Percentiles rank a stretch among this genome's conserved stretches.
phyloP scores from a whole-genome alignment of 352 stramenopile species.

The Pythium plurisporium region DNA sequence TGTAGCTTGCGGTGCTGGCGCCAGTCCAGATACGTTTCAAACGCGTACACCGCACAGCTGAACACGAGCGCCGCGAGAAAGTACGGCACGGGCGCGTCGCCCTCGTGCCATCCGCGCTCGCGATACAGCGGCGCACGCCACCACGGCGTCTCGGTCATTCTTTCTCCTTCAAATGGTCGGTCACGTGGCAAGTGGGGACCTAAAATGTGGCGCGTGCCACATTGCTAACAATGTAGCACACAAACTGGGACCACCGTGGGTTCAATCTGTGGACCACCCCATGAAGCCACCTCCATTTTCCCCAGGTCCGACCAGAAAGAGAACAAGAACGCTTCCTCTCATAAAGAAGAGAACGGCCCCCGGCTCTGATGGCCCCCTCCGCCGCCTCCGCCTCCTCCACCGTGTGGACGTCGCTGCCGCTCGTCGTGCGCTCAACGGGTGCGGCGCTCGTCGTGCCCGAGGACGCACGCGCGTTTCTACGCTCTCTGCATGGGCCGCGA shows the following conservation, averaged over 20 bases:
- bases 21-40: constrained; percentile 92
- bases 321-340: no score
- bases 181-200: no score
- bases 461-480: constrained; percentile 24
- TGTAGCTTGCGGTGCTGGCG: constrained; percentile 90
- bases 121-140: constrained; percentile 50
- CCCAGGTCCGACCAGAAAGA: neutral
- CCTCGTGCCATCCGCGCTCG: constrained; percentile 46
- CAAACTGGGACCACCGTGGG: neutral
- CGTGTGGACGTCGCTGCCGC: constrained; percentile 42
- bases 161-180: no score
- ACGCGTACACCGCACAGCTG: constrained; percentile 85
- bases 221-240: neutral
- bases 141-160: constrained; percentile 24
- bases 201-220: no score
- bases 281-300: constrained; percentile 1
- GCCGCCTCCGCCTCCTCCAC: neutral
- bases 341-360: no score
- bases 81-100: constrained; percentile 45
- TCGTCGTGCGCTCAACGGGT: neutral
- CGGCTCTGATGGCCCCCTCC: no score
- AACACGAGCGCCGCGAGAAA: constrained; percentile 82
- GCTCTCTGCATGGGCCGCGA: constrained; percentile 3
- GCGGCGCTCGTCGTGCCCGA: constrained; percentile 14
- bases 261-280: constrained; percentile 9